A percentile compares a stretch with the other conserved stretches of the same genome.
These are phyloP conservation scores for Populus deltoides DNA, from an alignment of 345 rosid genomes.

Conservation along the genomic window DNA sequence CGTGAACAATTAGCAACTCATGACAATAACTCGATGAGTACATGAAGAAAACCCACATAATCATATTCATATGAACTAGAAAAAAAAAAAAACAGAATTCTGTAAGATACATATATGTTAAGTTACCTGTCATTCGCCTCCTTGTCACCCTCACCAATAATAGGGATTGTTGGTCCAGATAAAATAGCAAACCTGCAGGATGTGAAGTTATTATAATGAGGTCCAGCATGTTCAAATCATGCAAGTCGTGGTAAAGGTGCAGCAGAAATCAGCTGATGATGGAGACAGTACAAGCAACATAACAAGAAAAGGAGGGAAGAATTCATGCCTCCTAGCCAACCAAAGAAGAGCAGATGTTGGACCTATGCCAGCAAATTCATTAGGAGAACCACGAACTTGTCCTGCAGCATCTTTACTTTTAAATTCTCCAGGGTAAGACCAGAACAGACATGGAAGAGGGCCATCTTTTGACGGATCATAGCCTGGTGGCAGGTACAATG, in stretches of 20 bases:
- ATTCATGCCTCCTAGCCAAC: slow-evolving; percentile 87
- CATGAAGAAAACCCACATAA: background rate
- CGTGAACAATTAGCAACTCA: background rate
- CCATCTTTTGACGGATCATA: slow-evolving; percentile 89
- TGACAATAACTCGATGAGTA: background rate
- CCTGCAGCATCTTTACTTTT: slow-evolving; percentile 99
- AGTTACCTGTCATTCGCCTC: slow-evolving; percentile 96
- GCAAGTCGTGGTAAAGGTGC: slow-evolving; percentile 6
- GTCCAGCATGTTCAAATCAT: slow-evolving; percentile 14
- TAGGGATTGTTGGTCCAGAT: slow-evolving; percentile 97
- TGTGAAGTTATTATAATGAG: slow-evolving; percentile 14
- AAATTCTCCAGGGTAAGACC: slow-evolving; percentile 99
- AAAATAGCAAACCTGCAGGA: slow-evolving; percentile 80
- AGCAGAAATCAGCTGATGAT: slow-evolving; percentile 9
- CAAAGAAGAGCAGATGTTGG: slow-evolving; percentile 93
- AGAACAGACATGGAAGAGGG: slow-evolving; percentile 87
- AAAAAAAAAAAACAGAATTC: background rate
- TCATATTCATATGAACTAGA: background rate
- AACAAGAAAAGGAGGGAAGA: slow-evolving; percentile 5
- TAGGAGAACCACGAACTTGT: slow-evolving; percentile 99
- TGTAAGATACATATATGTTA: background rate
- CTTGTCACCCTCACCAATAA: slow-evolving; percentile 94
- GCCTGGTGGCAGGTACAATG: slow-evolving; percentile 85
- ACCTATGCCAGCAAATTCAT: slow-evolving; percentile 94
- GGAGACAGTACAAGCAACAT: slow-evolving; percentile 2